phyloP scores from a whole-genome alignment of 495 filamentous ascomycete genomes.

The Aspergillus homomorphus region DNA sequence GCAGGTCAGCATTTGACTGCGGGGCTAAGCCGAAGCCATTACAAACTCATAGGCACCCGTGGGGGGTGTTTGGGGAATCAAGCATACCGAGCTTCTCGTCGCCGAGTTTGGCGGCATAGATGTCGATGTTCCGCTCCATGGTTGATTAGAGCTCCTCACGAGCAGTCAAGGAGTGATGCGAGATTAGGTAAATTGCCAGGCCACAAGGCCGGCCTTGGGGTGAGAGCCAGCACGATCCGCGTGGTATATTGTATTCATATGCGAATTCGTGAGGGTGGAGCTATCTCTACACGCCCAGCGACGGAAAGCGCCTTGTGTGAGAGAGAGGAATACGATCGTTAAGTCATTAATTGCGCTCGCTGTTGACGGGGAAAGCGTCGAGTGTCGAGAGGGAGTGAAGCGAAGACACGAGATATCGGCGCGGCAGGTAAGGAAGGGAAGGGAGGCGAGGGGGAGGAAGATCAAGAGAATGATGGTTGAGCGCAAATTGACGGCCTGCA shows the following conservation, averaged over 20 bases:
- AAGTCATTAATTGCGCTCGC: slow-evolving; percentile 33
- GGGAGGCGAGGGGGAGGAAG: slow-evolving; percentile 50
- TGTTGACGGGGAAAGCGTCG: slow-evolving; percentile 35
- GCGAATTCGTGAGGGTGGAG: slow-evolving; percentile 51
- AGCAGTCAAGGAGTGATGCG: slow-evolving; percentile 22
- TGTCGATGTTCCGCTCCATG: slow-evolving; percentile 57
- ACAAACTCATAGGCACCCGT: slow-evolving; percentile 12
- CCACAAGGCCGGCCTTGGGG: slow-evolving; percentile 40
- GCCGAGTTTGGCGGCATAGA: slow-evolving; percentile 57
- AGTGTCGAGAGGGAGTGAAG: slow-evolving; percentile 31
- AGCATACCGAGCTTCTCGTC: slow-evolving; percentile 57
- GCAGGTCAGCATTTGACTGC: neutral
- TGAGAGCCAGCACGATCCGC: slow-evolving; percentile 31
- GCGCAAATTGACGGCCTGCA: slow-evolving; percentile 34
- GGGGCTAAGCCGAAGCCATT: neutral
- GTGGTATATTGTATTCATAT: slow-evolving; percentile 30
- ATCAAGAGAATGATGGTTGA: slow-evolving; percentile 48
- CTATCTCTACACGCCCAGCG: slow-evolving; percentile 46
- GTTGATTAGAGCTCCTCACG: slow-evolving; percentile 24
- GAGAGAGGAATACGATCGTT: slow-evolving; percentile 26
- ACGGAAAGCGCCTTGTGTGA: slow-evolving; percentile 43
- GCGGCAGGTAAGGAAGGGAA: slow-evolving; percentile 12
- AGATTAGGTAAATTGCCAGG: slow-evolving; percentile 36
- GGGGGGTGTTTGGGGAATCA: neutral
- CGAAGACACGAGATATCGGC: slow-evolving; percentile 37